Evolutionary conservation across 108 stramenopile species (phyloP).

Genomic region (Fragilaria crotonensis): DNA sequence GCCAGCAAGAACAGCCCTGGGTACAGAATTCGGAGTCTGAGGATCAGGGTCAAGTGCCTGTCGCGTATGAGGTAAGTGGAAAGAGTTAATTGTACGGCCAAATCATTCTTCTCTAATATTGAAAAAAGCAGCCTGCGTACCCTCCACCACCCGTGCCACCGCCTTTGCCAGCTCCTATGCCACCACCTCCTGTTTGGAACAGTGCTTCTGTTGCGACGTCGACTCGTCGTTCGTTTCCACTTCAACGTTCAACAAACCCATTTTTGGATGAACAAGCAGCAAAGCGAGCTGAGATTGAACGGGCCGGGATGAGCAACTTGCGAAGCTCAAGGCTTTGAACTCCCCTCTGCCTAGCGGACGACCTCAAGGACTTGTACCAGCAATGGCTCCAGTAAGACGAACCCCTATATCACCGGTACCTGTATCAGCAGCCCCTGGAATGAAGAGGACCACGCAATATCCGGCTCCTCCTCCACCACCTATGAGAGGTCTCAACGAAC

Average conservation of each 20-base stretch:
- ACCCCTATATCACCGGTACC: not conserved
- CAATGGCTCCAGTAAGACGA: not conserved
- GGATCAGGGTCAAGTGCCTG: too few species aligned
- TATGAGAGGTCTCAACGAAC: not conserved
- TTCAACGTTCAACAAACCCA: not conserved
- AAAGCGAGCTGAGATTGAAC: constrained; percentile 10
- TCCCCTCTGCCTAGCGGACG: constrained; percentile 9
- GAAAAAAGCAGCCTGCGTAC: too few species aligned
- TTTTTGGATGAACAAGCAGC: constrained; percentile 10
- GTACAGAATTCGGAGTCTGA: too few species aligned
- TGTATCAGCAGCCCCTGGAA: not conserved
- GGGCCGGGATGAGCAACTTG: constrained; percentile 5
- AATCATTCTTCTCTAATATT: too few species aligned
- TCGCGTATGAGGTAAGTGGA: too few species aligned
- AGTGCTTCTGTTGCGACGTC: not conserved
- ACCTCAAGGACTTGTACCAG: not conserved
- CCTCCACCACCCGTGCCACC: too few species aligned
- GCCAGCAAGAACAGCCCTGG: too few species aligned
- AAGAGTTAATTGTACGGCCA: too few species aligned
- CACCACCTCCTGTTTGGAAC: not conserved
- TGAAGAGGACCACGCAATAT: not conserved
- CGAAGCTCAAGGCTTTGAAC: constrained; percentile 9
- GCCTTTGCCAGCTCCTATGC: too few species aligned
- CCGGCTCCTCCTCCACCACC: constrained; percentile 2
- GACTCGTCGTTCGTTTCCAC: not conserved